These are phyloP conservation scores for Zymoseptoria pseudotritici DNA, from an alignment of 2,329 filamentous ascomycete species.

Conservation along the genomic window DNA sequence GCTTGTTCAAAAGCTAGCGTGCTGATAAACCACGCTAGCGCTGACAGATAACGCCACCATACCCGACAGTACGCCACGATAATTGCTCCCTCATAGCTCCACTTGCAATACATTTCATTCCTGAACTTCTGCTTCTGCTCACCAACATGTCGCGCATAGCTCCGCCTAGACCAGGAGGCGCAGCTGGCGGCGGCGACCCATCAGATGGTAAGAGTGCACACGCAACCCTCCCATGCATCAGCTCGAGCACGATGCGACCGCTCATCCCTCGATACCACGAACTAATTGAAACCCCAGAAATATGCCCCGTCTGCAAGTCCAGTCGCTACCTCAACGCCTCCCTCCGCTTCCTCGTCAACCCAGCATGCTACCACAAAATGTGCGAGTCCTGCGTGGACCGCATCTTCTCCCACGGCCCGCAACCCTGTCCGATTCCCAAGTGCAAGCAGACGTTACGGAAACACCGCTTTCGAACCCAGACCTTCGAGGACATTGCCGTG, in stretches of 20 bases:
- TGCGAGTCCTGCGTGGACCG: constrained; percentile 93
- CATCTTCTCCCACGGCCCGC: constrained; percentile 85
- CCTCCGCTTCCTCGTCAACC: constrained; percentile 93
- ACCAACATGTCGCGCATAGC: background rate
- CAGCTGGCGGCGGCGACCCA: background rate
- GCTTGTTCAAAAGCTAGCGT: background rate
- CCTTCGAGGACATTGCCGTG: constrained; percentile 78
- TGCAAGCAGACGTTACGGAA: constrained; percentile 83
- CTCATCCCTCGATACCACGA: background rate
- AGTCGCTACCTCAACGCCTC: constrained; percentile 89
- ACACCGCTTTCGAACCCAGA: constrained; percentile 75
- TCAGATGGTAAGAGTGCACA: background rate
- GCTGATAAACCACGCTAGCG: background rate
- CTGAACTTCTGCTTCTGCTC: background rate
- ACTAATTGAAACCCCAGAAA: constrained; percentile 44
- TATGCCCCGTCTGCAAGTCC: constrained; percentile 96
- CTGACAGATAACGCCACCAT: background rate
- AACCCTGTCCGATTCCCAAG: constrained; percentile 82
- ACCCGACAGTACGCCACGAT: background rate
- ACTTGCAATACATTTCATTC: background rate
- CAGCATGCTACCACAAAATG: constrained; percentile 99
- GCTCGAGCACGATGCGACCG: background rate
- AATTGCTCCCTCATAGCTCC: background rate
- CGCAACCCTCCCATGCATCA: background rate
- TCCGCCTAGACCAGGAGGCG: background rate